Conservation (phyloP, 2,329 filamentous ascomycete genomes). For the Alternaria dauci region DNA sequence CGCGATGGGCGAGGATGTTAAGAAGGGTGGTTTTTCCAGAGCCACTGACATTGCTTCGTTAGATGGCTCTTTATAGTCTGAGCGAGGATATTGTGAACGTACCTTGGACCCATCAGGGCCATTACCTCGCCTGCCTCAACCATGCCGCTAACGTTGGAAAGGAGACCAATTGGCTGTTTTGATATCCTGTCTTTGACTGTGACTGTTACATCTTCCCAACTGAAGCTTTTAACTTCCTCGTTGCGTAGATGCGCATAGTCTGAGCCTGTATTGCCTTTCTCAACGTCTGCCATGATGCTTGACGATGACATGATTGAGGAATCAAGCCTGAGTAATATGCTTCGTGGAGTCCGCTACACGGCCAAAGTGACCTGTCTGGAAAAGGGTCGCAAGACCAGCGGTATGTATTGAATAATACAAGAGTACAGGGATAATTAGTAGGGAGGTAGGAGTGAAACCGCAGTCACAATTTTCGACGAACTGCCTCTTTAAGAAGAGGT, state of each 20-base stretch:
- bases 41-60: slow-evolving; percentile 59
- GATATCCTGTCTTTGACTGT: slow-evolving; percentile 75
- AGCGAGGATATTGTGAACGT: not conserved
- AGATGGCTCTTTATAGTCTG: rapidly evolving
- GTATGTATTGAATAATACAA: not conserved
- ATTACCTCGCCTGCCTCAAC: slow-evolving; percentile 75
- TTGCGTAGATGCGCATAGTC: slow-evolving; percentile 67
- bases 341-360: not conserved
- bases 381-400: not conserved
- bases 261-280: slow-evolving; percentile 53
- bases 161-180: slow-evolving; percentile 68
- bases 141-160: slow-evolving; percentile 69
- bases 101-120: slow-evolving; percentile 75
- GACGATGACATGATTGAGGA: slow-evolving; percentile 21
- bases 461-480: not conserved
- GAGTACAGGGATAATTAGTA: not conserved
- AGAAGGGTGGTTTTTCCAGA: slow-evolving; percentile 85
- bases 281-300: slow-evolving; percentile 49
- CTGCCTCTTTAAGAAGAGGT: not conserved
- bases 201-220: slow-evolving; percentile 73
- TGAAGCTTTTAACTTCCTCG: slow-evolving; percentile 68
- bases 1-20: slow-evolving; percentile 76
- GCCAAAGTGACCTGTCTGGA: not conserved
- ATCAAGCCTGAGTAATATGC: not conserved
- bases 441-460: not conserved